Conservation (phyloP, 2,329 filamentous ascomycete species). For the Fusarium redolens region DNA sequence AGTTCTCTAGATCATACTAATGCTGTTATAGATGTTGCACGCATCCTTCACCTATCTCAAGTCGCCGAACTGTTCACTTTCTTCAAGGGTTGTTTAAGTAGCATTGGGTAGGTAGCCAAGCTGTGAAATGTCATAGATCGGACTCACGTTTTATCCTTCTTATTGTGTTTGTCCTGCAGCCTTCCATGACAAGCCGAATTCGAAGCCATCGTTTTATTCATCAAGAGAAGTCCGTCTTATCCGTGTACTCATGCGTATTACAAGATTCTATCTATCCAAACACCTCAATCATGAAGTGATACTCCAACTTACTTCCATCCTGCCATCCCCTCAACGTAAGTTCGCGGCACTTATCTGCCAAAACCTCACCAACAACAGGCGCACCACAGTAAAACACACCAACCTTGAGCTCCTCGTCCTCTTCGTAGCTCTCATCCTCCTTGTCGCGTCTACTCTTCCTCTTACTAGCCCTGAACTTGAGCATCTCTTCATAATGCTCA, state of each 20-base stretch:
- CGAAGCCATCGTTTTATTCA: too few species aligned
- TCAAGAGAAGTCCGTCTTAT: rapidly evolving
- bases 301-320: constrained; percentile 65
- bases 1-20: background rate
- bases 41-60: background rate
- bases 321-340: constrained; percentile 62
- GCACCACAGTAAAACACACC: constrained; percentile 69
- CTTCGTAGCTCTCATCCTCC: constrained; percentile 17
- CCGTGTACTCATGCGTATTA: background rate
- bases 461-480: constrained; percentile 48
- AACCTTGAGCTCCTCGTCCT: constrained; percentile 57
- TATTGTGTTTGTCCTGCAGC: too few species aligned
- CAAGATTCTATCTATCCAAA: constrained; percentile 54
- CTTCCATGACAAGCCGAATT: rapidly evolving
- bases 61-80: background rate
- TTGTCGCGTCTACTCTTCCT: background rate
- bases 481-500: constrained; percentile 65
- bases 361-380: constrained; percentile 64
- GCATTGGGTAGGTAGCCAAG: background rate
- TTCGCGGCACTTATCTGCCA: constrained; percentile 64
- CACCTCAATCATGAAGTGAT: constrained; percentile 69
- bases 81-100: constrained; percentile 8
- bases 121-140: background rate
- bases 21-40: constrained; percentile 1
- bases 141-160: too few species aligned